A percentile compares a stretch with the other conserved stretches of the same genome.
These are phyloP conservation scores for Amauroascus verrucosus DNA, from an alignment of 2,329 filamentous ascomycete species.

Conservation along the genomic window DNA sequence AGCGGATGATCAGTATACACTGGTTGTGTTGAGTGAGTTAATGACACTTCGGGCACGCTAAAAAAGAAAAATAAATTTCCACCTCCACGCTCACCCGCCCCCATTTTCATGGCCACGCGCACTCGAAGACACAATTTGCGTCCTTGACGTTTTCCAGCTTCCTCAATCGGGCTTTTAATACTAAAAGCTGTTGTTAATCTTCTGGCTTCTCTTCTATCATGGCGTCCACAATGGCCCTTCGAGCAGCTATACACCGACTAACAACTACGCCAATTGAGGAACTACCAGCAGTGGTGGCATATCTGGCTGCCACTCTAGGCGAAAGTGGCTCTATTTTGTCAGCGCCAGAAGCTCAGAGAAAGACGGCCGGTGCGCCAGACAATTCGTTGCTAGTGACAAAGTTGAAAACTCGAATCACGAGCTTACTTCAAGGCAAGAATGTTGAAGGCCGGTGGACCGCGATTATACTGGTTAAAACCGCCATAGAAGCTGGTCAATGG, in stretches of 20 bases:
- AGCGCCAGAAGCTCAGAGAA: conserved; percentile 46
- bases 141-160: not conserved
- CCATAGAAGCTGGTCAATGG: conserved; percentile 74
- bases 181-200: not conserved
- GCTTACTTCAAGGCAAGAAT: conserved; percentile 66
- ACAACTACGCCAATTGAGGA: conserved; percentile 61
- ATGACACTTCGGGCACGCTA: not conserved
- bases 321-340: conserved; percentile 53
- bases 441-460: conserved; percentile 67
- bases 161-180: not conserved
- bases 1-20: too few relatives aligned
- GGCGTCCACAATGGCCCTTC: conserved; percentile 30
- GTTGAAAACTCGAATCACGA: conserved; percentile 65
- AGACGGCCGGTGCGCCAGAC: conserved; percentile 55
- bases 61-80: not conserved
- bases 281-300: conserved; percentile 62
- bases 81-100: not conserved
- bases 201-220: conserved; percentile 7
- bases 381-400: conserved; percentile 64
- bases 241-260: conserved; percentile 43
- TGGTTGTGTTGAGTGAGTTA: not conserved
- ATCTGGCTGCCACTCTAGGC: conserved; percentile 49
- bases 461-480: conserved; percentile 66
- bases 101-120: not conserved
- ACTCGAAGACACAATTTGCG: not conserved